Evolutionary conservation across 108 stramenopile species (phyloP), one percentile per base, ranked within the genome.

Genomic region (Stephanodiscus minutulus): DNA sequence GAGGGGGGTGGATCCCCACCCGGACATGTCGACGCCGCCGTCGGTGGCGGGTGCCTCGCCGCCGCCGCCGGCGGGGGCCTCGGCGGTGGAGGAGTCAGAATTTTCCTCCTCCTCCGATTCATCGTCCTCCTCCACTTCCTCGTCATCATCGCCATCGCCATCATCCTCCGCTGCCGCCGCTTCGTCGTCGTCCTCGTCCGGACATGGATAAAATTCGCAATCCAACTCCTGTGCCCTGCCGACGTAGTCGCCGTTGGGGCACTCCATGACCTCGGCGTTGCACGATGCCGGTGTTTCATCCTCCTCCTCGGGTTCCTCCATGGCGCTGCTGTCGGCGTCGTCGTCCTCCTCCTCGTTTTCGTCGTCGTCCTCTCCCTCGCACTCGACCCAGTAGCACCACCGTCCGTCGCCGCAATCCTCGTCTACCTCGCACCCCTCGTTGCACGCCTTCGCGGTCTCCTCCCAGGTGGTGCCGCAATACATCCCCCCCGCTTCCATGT

Each of bases 191-290:
- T 7, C 11, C 22, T 54, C 52, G 12, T n/a, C n/a, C n/a, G 80
- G 80, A 58, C 80, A 81, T 0, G 80, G 75, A 55, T 81, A 72
- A 52, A 81, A 81, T 1, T 81, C 80, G 36, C 80, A 82, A 61
- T 73, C 61, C 44, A 73, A 48, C 63, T 72, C 59, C 11, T 76
- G 72, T 2, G 71, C 64, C 35, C 65, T 66, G 0, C 50, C 81
- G 21, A 82, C 81, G 46, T 29, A 82, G 10, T 54, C 22, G 9
- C 81, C 81, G 58, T 62, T 50, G 6, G 49, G 44, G 28, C 81
- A 82, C 58, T 63, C 24, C 12, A 47, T 41, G 36, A 82, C 81
- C 55, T 82, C 81, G 0, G 76, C 72, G 53, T 54, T 73, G 22
- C 81, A 82, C 15, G 66, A 60, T 1, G 57, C 39, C 2, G 37